Conservation (phyloP, 2,329 filamentous ascomycete species). For the Pseudocercospora pini-densiflorae region DNA sequence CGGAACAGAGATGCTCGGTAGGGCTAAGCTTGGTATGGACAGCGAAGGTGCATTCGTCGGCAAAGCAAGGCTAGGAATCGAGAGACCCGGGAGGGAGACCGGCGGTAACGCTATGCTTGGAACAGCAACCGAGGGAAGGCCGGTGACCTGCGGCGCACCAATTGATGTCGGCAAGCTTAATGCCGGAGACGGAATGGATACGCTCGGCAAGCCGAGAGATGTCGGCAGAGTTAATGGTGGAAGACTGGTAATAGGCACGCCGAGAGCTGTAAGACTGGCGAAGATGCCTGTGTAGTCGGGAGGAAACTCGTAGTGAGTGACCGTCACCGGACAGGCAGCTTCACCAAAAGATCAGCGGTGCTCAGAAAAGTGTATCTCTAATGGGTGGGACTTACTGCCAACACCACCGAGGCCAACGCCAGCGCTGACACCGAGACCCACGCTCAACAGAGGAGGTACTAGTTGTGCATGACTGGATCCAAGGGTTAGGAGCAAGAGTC, state of each 20-base stretch:
- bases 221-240: constrained; percentile 2
- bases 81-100: background rate
- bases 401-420: background rate
- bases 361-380: background rate
- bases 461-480: constrained; percentile 14
- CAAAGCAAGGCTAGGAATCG: background rate
- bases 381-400: background rate
- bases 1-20: background rate
- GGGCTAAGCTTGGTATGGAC: background rate
- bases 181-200: background rate
- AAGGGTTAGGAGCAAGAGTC: constrained; percentile 13
- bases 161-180: constrained; percentile 1
- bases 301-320: constrained; percentile 19
- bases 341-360: constrained; percentile 9
- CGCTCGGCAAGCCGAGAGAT: constrained; percentile 1
- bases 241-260: constrained; percentile 17
- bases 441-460: background rate
- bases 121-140: background rate
- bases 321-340: constrained; percentile 20
- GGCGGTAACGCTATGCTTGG: background rate
- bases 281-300: constrained; percentile 28
- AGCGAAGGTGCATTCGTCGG: background rate
- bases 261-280: constrained; percentile 19
- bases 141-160: background rate
- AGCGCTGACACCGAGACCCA: background rate